These are phyloP conservation scores for Puya raimondii DNA, from an alignment of 176 grass and related monocot species.

Conservation along the genomic window DNA sequence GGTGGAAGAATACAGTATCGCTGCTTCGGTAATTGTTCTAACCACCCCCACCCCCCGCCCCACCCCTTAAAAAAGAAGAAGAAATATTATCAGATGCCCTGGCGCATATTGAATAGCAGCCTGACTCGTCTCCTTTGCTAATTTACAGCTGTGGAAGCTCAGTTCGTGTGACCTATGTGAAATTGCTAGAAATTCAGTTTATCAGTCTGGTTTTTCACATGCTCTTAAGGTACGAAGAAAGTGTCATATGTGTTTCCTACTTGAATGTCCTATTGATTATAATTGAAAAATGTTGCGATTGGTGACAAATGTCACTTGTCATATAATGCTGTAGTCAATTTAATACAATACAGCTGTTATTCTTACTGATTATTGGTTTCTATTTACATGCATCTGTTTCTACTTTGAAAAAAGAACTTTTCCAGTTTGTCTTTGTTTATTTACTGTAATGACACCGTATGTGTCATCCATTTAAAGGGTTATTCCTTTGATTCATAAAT, in stretches of 20 bases:
- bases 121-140: slow-evolving; percentile 12
- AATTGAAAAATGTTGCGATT: background rate
- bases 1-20: slow-evolving; percentile 94
- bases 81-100: background rate
- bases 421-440: background rate
- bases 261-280: background rate
- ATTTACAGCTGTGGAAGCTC: slow-evolving; percentile 79
- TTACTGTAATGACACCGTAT: background rate
- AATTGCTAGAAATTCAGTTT: slow-evolving; percentile 91
- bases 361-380: background rate
- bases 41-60: background rate
- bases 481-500: background rate
- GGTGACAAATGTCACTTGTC: background rate
- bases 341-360: background rate
- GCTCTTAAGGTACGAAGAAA: slow-evolving; percentile 49
- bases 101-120: background rate
- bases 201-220: slow-evolving; percentile 84
- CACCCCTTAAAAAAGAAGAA: background rate
- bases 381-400: background rate
- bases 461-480: background rate
- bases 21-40: slow-evolving; percentile 60
- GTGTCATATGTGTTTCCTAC: background rate
- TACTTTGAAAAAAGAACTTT: background rate
- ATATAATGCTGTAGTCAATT: background rate
- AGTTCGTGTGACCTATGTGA: slow-evolving; percentile 87